These are phyloP conservation scores for Saksenaea vasiformis DNA, from an alignment of 371 early-diverging fungal genomes.

Conservation along the genomic window DNA sequence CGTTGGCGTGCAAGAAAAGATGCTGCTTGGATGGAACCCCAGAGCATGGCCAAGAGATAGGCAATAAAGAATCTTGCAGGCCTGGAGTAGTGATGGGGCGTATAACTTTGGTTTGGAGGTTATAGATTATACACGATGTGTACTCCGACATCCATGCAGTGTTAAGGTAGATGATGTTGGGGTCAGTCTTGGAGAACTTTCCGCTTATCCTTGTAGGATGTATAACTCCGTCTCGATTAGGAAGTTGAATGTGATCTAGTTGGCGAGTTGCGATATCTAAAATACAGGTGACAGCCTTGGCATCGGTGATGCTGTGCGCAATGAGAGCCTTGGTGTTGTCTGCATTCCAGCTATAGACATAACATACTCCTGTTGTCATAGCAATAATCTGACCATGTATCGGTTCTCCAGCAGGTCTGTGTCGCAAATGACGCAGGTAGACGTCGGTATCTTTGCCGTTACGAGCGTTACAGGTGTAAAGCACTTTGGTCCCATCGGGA, in stretches of 20 bases:
- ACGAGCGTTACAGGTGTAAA: neutral
- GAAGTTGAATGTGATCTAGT: conserved; percentile 3
- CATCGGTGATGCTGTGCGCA: neutral
- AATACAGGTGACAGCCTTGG: neutral
- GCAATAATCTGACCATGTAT: neutral
- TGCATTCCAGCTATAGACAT: neutral
- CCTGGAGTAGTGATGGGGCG: conserved; percentile 8
- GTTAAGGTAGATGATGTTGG: neutral
- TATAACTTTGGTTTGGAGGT: neutral
- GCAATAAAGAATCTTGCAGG: neutral
- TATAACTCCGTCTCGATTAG: neutral
- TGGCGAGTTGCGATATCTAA: neutral
- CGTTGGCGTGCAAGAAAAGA: neutral
- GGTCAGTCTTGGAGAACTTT: conserved; percentile 8
- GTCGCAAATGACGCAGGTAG: neutral
- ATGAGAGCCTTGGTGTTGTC: neutral
- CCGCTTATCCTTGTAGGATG: neutral
- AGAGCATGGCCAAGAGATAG: neutral
- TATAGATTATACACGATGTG: neutral
- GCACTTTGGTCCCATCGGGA: neutral
- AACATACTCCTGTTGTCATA: neutral
- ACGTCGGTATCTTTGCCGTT: neutral
- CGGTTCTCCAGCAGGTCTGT: neutral
- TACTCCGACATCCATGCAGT: conserved; percentile 11
- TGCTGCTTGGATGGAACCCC: neutral